phyloP scores from a whole-genome alignment of 2,329 filamentous ascomycete genomes.

The Plectosphaerella cucumerina region DNA sequence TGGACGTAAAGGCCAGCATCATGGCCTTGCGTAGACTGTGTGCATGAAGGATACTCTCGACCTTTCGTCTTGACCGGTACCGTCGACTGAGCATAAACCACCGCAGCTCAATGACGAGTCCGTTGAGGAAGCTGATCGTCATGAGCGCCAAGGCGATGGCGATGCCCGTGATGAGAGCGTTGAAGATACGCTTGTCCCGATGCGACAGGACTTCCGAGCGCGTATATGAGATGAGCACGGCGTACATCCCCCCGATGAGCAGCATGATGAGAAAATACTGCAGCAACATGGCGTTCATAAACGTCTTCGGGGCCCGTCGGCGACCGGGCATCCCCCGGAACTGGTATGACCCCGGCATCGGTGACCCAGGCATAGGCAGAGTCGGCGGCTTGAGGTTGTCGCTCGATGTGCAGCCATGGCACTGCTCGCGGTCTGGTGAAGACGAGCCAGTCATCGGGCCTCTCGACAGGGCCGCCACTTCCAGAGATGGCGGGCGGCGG shows the following conservation, averaged over 20 bases:
- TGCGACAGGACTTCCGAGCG: slow-evolving; percentile 22
- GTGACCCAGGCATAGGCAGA: too few species aligned
- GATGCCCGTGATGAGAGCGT: slow-evolving; percentile 37
- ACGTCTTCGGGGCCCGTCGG: too few species aligned
- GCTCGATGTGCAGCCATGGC: too few species aligned
- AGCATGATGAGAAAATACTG: slow-evolving; percentile 22
- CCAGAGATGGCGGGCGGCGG: too few species aligned
- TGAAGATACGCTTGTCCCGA: slow-evolving; percentile 34
- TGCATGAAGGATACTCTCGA: slow-evolving; percentile 23
- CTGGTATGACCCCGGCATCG: too few species aligned
- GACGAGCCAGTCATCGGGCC: too few species aligned
- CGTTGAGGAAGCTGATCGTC: slow-evolving; percentile 36
- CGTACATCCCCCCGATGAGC: slow-evolving; percentile 22
- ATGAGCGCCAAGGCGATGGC: slow-evolving; percentile 37
- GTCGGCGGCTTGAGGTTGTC: too few species aligned
- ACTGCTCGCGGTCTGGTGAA: too few species aligned
- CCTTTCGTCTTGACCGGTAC: slow-evolving; percentile 32
- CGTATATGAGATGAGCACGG: slow-evolving; percentile 22
- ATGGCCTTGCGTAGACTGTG: slow-evolving; percentile 24
- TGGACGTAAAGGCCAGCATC: slow-evolving; percentile 21
- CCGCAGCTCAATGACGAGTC: slow-evolving; percentile 37
- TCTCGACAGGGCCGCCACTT: too few species aligned
- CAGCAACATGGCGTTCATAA: neutral
- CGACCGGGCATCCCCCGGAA: too few species aligned
- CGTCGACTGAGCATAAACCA: slow-evolving; percentile 38